These are phyloP conservation scores for Penicillium samsonianum DNA, from an alignment of 495 filamentous ascomycete species.

Conservation along the genomic window DNA sequence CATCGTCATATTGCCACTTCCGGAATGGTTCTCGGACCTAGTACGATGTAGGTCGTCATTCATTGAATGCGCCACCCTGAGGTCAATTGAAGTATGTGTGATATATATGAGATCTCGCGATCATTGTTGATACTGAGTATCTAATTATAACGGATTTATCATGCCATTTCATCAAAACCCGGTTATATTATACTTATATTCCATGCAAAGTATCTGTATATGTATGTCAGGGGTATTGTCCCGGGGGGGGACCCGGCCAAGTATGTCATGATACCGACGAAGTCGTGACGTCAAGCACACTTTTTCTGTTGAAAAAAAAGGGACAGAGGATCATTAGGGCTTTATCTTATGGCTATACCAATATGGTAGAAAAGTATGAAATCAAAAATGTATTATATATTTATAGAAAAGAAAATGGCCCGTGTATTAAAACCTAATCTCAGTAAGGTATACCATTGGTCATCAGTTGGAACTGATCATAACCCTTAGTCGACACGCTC, in stretches of 20 bases:
- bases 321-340: too few relatives aligned
- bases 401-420: background rate
- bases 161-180: background rate
- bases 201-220: background rate
- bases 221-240: background rate
- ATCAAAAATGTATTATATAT: background rate
- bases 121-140: background rate
- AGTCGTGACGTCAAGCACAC: conserved; percentile 27
- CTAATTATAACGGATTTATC: background rate
- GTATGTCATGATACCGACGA: conserved; percentile 6
- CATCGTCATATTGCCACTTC: conserved; percentile 19
- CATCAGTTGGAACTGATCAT: conserved; percentile 95
- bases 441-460: conserved; percentile 97
- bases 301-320: background rate
- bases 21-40: conserved; percentile 4
- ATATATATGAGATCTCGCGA: background rate
- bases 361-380: too few relatives aligned
- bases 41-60: conserved; percentile 13
- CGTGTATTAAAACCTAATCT: background rate
- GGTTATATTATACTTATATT: background rate
- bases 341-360: too few relatives aligned
- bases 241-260: background rate
- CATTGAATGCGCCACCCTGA: conserved; percentile 2
- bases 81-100: background rate
- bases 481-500: conserved; percentile 86